A percentile compares a stretch with the other conserved stretches of the same genome.
These are phyloP conservation scores for Clavispora asparagi DNA, from an alignment of 805 yeast genomes.

Conservation along the genomic window DNA sequence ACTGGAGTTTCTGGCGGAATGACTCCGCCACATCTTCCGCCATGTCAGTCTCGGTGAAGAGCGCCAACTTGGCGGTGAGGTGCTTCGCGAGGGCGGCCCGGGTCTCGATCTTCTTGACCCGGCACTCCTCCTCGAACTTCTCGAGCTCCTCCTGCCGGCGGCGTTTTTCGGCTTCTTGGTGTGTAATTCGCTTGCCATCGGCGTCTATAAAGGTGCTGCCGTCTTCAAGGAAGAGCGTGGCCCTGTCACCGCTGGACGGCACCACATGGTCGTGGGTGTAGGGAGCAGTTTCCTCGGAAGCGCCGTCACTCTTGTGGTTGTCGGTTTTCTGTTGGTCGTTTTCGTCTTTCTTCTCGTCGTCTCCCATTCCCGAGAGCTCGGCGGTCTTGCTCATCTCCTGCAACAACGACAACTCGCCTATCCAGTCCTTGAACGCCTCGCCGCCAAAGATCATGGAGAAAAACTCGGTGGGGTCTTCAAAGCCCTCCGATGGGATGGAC, in stretches of 20 bases:
- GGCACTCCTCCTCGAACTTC: conserved; percentile 72
- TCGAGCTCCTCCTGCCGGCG: conserved; percentile 49
- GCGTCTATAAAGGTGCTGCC: not conserved
- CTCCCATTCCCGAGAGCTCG: conserved; percentile 34
- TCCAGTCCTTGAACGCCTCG: conserved; percentile 70
- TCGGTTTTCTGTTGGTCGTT: conserved; percentile 21
- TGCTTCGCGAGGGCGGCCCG: conserved; percentile 58
- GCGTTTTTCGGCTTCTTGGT: conserved; percentile 40
- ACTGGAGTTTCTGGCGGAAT: conserved; percentile 59
- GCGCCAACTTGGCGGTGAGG: conserved; percentile 42
- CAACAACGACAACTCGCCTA: conserved; percentile 42
- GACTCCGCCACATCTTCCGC: conserved; percentile 37
- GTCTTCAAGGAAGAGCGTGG: conserved; percentile 14
- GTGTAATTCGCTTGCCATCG: conserved; percentile 12
- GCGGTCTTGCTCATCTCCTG: conserved; percentile 40
- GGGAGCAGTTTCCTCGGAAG: too few species aligned
- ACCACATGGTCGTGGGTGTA: not conserved
- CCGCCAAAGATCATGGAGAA: conserved; percentile 80
- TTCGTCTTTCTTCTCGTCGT: conserved; percentile 28
- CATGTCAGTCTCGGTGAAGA: conserved; percentile 41
- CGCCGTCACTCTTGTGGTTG: not conserved
- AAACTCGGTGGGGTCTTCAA: conserved; percentile 62
- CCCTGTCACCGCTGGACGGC: not conserved
- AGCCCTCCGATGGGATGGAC: conserved; percentile 65
- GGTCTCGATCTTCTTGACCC: conserved; percentile 58